These are phyloP conservation scores for Mortierella polycephala DNA, from an alignment of 371 early-diverging fungal species.

Conservation along the genomic window DNA sequence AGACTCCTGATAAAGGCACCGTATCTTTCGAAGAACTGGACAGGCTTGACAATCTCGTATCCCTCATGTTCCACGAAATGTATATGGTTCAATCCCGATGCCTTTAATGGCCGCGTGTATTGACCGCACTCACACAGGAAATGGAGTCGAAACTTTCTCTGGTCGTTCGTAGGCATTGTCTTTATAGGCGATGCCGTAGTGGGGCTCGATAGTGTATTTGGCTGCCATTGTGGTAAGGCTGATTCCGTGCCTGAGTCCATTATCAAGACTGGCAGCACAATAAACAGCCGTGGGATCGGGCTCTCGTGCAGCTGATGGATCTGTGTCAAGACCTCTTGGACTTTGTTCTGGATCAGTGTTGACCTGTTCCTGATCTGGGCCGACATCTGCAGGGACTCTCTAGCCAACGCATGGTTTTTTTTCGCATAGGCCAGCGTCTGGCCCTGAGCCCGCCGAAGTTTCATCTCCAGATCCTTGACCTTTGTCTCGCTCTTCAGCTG, in stretches of 20 bases:
- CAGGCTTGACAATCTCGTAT: conserved; percentile 24
- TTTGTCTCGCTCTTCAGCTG: conserved; percentile 26
- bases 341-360: conserved; percentile 27
- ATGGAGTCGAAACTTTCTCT: conserved; percentile 35
- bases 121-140: conserved; percentile 41
- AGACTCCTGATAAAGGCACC: conserved; percentile 32
- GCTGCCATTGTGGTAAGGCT: background rate
- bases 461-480: conserved; percentile 23
- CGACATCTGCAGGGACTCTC: conserved; percentile 12
- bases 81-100: conserved; percentile 13
- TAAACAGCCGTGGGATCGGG: conserved; percentile 29
- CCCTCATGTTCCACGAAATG: conserved; percentile 37
- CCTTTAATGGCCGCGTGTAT: conserved; percentile 7
- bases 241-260: background rate
- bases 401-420: conserved; percentile 18
- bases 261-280: conserved; percentile 22
- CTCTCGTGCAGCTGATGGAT: conserved; percentile 33
- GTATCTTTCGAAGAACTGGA: conserved; percentile 34
- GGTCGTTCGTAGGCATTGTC: conserved; percentile 5
- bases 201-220: background rate
- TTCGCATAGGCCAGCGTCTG: conserved; percentile 14
- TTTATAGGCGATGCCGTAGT: background rate
- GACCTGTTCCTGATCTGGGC: conserved; percentile 25
- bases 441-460: conserved; percentile 10
- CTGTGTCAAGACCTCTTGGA: conserved; percentile 28